Conservation (phyloP, 495 filamentous ascomycete species). For the Trichoderma asperelloides region DNA sequence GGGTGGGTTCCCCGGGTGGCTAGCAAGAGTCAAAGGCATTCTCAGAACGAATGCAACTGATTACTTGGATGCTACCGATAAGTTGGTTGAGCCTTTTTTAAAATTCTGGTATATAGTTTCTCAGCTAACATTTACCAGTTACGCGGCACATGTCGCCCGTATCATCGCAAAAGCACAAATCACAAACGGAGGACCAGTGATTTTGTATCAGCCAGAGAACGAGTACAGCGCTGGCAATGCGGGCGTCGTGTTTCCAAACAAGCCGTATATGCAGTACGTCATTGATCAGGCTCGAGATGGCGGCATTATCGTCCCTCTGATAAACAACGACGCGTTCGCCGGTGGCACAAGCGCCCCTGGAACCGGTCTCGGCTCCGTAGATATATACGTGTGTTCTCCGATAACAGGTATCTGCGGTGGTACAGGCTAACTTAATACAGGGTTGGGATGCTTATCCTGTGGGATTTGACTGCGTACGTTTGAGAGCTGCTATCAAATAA, state of each 20-base stretch:
- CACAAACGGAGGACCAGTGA: slow-evolving; percentile 47
- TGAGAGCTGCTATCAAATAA: slow-evolving; percentile 35
- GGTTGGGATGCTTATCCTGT: slow-evolving; percentile 14
- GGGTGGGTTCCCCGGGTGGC: slow-evolving; percentile 7
- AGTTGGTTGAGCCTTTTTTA: neutral
- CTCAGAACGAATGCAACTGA: slow-evolving; percentile 32
- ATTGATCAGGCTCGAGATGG: slow-evolving; percentile 35
- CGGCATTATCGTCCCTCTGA: slow-evolving; percentile 43
- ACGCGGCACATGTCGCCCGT: slow-evolving; percentile 39
- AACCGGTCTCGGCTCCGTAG: neutral
- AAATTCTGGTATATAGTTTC: neutral
- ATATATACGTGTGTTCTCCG: neutral
- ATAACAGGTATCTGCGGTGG: neutral
- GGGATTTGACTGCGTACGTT: slow-evolving; percentile 40
- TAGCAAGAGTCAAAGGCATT: slow-evolving; percentile 28
- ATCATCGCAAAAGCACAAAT: slow-evolving; percentile 45
- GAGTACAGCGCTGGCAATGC: slow-evolving; percentile 40
- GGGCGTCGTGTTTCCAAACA: slow-evolving; percentile 18
- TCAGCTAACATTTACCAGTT: slow-evolving; percentile 14
- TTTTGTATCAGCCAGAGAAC: slow-evolving; percentile 47
- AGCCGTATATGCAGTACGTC: slow-evolving; percentile 42
- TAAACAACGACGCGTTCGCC: slow-evolving; percentile 35
- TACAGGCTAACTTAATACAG: neutral
- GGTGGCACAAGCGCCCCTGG: slow-evolving; percentile 1
- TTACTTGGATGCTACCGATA: slow-evolving; percentile 5